These are phyloP conservation scores for Moesziomyces sp. DNA, from an alignment of 1,284 basidiomycete genomes.

Conservation along the genomic window DNA sequence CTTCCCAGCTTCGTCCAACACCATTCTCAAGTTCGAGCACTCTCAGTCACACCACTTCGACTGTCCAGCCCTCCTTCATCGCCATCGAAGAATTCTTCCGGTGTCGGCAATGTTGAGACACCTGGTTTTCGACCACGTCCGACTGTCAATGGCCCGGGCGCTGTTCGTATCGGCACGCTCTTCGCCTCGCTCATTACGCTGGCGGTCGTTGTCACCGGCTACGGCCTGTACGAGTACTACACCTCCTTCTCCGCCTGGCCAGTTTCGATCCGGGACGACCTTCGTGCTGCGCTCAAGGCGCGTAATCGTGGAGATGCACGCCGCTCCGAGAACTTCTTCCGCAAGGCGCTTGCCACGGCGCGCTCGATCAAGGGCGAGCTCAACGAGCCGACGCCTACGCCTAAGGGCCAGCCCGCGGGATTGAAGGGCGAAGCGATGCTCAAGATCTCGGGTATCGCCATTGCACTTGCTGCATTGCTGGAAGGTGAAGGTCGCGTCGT, in stretches of 20 bases:
- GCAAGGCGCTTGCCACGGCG: constrained; percentile 55
- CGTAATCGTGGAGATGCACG: constrained; percentile 58
- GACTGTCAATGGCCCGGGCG: constrained; percentile 14
- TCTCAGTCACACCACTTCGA: neutral
- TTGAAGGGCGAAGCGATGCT: constrained; percentile 45
- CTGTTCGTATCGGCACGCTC: constrained; percentile 40
- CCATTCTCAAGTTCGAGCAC: neutral
- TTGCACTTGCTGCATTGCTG: constrained; percentile 62
- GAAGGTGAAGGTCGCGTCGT: constrained; percentile 54
- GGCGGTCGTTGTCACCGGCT: constrained; percentile 60
- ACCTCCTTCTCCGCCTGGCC: constrained; percentile 67
- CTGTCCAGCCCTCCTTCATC: constrained; percentile 3
- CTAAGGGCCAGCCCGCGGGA: constrained; percentile 17
- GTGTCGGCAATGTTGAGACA: constrained; percentile 36
- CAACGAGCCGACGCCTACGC: constrained; percentile 36
- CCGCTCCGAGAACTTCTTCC: constrained; percentile 57
- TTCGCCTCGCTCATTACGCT: constrained; percentile 53
- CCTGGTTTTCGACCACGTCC: constrained; percentile 30
- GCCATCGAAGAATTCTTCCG: constrained; percentile 3
- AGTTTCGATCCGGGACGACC: constrained; percentile 59
- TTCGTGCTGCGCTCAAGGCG: constrained; percentile 64
- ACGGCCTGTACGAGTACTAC: constrained; percentile 66
- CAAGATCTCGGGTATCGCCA: constrained; percentile 66
- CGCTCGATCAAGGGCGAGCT: constrained; percentile 39
- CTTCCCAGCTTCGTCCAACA: neutral